Evolutionary conservation across 495 filamentous ascomycete species (phyloP).

Genomic region (Xylaria scruposa): DNA sequence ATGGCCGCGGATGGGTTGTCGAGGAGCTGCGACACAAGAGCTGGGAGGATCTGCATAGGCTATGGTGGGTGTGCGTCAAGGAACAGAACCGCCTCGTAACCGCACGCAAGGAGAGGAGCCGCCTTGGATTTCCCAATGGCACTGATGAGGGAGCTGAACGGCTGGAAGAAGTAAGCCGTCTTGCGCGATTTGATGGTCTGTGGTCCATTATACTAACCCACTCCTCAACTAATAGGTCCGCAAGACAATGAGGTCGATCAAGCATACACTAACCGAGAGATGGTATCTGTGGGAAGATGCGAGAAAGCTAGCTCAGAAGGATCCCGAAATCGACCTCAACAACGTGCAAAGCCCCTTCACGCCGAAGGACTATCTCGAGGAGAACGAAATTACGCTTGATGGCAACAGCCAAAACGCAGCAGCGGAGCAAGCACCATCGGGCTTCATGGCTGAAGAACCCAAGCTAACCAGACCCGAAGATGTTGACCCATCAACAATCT

Average conservation of each 20-base stretch:
- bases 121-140: slow-evolving; percentile 72
- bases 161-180: slow-evolving; percentile 63
- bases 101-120: slow-evolving; percentile 66
- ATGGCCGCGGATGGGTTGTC: slow-evolving; percentile 85
- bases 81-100: slow-evolving; percentile 93
- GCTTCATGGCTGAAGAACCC: slow-evolving; percentile 26
- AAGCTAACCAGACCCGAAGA: slow-evolving; percentile 25
- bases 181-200: background rate
- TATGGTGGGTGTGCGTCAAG: slow-evolving; percentile 96
- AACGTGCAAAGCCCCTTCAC: slow-evolving; percentile 56
- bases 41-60: slow-evolving; percentile 89
- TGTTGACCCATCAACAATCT: slow-evolving; percentile 36
- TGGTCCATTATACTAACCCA: slow-evolving; percentile 6
- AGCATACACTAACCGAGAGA: slow-evolving; percentile 83
- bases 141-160: slow-evolving; percentile 66
- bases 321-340: slow-evolving; percentile 67
- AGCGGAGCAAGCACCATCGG: background rate
- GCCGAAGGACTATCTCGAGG: slow-evolving; percentile 50
- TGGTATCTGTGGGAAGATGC: slow-evolving; percentile 93
- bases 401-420: slow-evolving; percentile 1
- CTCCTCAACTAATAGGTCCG: slow-evolving; percentile 59
- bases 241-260: slow-evolving; percentile 77
- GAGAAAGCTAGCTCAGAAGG: slow-evolving; percentile 68
- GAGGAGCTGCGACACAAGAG: slow-evolving; percentile 86
- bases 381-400: slow-evolving; percentile 28